Conservation (phyloP, 257 asterid species). For the Jacaranda copaia region DNA sequence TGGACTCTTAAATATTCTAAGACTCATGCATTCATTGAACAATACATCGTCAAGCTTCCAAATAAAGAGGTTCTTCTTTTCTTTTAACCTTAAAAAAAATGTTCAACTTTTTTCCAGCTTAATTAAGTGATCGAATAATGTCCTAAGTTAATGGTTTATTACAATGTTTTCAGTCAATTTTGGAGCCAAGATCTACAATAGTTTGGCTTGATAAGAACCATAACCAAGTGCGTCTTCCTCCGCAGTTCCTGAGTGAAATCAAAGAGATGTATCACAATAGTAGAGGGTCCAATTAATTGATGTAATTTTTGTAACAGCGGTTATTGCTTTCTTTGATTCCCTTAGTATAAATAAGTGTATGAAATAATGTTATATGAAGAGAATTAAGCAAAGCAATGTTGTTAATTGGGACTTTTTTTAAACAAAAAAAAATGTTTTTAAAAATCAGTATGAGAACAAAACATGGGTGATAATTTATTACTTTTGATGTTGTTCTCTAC, state of each 20-base stretch:
- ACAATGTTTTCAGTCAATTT: not conserved
- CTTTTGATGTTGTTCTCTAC: too few relatives aligned
- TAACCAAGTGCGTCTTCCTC: slow-evolving; percentile 17
- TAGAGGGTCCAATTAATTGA: not conserved
- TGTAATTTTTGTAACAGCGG: not conserved
- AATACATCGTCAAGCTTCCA: slow-evolving; percentile 16
- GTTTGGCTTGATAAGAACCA: slow-evolving; percentile 23
- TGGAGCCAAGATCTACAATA: not conserved
- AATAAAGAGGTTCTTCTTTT: not conserved
- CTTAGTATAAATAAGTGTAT: too few relatives aligned
- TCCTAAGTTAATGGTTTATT: too few relatives aligned
- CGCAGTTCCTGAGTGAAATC: not conserved
- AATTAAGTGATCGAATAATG: too few relatives aligned
- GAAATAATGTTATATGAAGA: too few relatives aligned
- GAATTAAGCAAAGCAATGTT: too few relatives aligned
- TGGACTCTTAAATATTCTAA: not conserved
- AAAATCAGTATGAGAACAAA: too few relatives aligned
- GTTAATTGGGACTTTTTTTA: too few relatives aligned
- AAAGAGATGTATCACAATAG: not conserved
- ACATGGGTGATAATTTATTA: too few relatives aligned
- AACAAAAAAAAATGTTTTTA: too few relatives aligned
- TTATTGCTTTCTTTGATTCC: too few relatives aligned
- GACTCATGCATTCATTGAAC: slow-evolving; percentile 3
- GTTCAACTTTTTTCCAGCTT: not conserved
- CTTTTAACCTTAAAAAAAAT: not conserved